phyloP scores from a whole-genome alignment of 805 yeast genomes.

The Cyberlindnera subsufficiens region DNA sequence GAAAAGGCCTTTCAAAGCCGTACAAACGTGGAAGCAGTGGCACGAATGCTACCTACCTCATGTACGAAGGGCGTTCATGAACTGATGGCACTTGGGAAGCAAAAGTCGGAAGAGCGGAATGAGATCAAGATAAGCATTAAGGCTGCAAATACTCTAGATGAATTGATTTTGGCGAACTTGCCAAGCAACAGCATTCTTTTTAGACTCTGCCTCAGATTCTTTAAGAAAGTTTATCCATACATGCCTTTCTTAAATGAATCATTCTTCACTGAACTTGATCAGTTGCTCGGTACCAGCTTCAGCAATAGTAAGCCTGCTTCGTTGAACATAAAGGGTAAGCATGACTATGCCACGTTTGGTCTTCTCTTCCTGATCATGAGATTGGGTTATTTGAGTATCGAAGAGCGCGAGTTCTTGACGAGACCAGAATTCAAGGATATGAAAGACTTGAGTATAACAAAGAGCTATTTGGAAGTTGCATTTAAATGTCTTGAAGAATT shows the following conservation, averaged over 20 bases:
- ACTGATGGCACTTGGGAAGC: conserved; percentile 11
- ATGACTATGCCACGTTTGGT: conserved; percentile 20
- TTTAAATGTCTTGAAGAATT: conserved; percentile 44
- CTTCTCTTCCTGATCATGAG: conserved; percentile 18
- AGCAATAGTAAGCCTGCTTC: conserved; percentile 2
- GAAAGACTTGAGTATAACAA: conserved; percentile 8
- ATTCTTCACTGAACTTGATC: conserved; percentile 15
- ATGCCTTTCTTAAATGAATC: conserved; percentile 22
- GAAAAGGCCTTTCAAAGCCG: conserved; percentile 3
- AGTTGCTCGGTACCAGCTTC: conserved; percentile 7
- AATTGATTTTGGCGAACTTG: conserved; percentile 9
- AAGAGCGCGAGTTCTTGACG: conserved; percentile 10
- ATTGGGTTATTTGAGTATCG: conserved; percentile 16
- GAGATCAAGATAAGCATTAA: conserved; percentile 1
- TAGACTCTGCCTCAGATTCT: conserved; percentile 18
- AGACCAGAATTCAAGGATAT: conserved; percentile 7
- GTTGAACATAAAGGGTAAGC: conserved; percentile 10
- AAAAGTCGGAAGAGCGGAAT: conserved; percentile 6
- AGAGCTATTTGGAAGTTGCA: conserved; percentile 9
- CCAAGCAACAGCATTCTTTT: conserved; percentile 14
- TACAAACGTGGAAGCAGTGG: not conserved
- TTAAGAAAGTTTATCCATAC: conserved; percentile 20
- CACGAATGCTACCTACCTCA: not conserved
- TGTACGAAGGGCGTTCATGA: conserved; percentile 2
- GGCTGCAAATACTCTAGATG: conserved; percentile 2